Percentiles rank a stretch among this genome's conserved stretches.
These are phyloP conservation scores for Aspergillus viridinutans DNA, from an alignment of 2,329 filamentous ascomycete species.

Conservation along the genomic window DNA sequence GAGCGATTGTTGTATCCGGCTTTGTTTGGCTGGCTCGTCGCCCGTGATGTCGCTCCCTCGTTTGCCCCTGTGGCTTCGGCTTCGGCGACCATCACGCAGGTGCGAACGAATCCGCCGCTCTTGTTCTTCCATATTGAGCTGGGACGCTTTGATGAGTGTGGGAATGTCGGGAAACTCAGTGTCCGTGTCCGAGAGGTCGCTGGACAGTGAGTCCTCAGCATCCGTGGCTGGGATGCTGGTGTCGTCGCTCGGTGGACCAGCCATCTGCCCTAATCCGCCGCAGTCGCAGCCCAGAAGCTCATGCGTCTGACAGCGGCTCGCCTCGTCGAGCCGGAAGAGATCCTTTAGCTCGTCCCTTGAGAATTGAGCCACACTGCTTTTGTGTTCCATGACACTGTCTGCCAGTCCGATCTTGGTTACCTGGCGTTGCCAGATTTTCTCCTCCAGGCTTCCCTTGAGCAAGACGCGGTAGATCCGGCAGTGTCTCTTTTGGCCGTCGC, in stretches of 20 bases:
- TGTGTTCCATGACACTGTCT: constrained; percentile 67
- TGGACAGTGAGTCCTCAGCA: constrained; percentile 1
- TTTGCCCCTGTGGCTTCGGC: constrained; percentile 4
- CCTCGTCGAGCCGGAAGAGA: constrained; percentile 62
- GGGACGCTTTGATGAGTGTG: constrained; percentile 38
- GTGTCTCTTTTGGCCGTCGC: constrained; percentile 64
- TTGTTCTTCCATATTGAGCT: constrained; percentile 35
- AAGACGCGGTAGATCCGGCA: constrained; percentile 68
- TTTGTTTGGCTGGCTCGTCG: constrained; percentile 17
- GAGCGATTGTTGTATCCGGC: constrained; percentile 41
- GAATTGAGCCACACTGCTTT: constrained; percentile 57
- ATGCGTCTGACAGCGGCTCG: constrained; percentile 62
- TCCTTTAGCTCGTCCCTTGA: constrained; percentile 63
- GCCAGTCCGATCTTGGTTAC: constrained; percentile 67
- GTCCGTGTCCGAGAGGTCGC: constrained; percentile 10
- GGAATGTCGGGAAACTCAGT: constrained; percentile 27
- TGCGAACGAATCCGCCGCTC: constrained; percentile 21
- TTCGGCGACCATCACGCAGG: constrained; percentile 12
- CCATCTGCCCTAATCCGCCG: constrained; percentile 47
- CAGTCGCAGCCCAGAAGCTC: constrained; percentile 62
- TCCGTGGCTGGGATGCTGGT: constrained; percentile 8
- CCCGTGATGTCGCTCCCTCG: constrained; percentile 4
- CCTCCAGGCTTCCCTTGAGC: constrained; percentile 64
- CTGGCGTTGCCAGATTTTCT: constrained; percentile 72
- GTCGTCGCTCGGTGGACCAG: constrained; percentile 7